Conservation (phyloP, 2,329 filamentous ascomycete species). For the Aspergillus glaucus region DNA sequence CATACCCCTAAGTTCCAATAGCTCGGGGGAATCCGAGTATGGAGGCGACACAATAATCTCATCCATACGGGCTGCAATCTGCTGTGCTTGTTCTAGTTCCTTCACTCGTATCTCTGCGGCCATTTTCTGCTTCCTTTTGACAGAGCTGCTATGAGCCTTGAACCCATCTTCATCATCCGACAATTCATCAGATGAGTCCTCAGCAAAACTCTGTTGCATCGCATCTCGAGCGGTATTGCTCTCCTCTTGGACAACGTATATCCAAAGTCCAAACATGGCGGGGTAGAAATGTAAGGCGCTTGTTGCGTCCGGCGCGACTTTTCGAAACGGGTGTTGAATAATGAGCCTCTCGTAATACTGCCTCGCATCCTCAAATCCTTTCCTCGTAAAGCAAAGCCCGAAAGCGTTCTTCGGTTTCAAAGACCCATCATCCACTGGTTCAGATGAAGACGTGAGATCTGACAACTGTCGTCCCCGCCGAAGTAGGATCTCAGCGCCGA, state of each 20-base stretch:
- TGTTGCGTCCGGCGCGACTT: slow-evolving; percentile 51
- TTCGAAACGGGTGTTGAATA: slow-evolving; percentile 66
- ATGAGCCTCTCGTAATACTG: slow-evolving; percentile 74
- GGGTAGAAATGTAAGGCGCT: slow-evolving; percentile 74
- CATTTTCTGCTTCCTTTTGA: slow-evolving; percentile 27
- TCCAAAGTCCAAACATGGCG: slow-evolving; percentile 72
- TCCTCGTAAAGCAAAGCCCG: slow-evolving; percentile 34
- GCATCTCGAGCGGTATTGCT: slow-evolving; percentile 42
- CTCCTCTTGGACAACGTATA: slow-evolving; percentile 65
- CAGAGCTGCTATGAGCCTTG: slow-evolving; percentile 15
- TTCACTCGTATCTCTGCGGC: slow-evolving; percentile 37
- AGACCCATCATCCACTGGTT: not conserved
- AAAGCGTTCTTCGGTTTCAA: slow-evolving; percentile 3
- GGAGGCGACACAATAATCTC: slow-evolving; percentile 62
- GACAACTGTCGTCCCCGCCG: slow-evolving; percentile 38
- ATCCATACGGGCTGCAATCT: slow-evolving; percentile 65
- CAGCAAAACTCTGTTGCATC: slow-evolving; percentile 23
- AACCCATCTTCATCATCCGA: slow-evolving; percentile 29
- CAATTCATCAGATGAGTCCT: slow-evolving; percentile 16
- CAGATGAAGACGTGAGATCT: slow-evolving; percentile 4
- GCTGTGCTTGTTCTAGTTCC: slow-evolving; percentile 55
- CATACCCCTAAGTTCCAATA: slow-evolving; percentile 68
- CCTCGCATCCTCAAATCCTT: slow-evolving; percentile 53
- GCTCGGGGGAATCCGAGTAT: slow-evolving; percentile 59
- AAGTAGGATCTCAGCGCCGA: slow-evolving; percentile 79